Conservation (phyloP, 2,329 filamentous ascomycete species). For the Calonectria henricotiae region DNA sequence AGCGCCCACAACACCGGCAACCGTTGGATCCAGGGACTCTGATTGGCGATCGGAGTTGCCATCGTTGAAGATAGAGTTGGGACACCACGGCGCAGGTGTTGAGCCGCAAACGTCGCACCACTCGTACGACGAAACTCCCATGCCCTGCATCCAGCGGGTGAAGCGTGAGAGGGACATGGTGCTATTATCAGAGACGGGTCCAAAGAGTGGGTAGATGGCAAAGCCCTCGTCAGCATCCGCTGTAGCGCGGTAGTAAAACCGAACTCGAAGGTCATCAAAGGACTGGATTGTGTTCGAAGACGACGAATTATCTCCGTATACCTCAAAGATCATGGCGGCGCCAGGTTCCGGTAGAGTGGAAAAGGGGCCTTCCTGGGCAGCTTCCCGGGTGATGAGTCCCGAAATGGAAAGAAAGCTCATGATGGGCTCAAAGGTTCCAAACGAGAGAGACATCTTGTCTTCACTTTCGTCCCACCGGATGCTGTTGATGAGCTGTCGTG, state of each 20-base stretch:
- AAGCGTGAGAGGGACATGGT: slow-evolving; percentile 62
- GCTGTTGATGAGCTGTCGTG: slow-evolving; percentile 62
- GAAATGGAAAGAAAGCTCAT: slow-evolving; percentile 70
- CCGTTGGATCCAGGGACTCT: slow-evolving; percentile 54
- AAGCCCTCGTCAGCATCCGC: slow-evolving; percentile 59
- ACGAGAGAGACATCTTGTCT: slow-evolving; percentile 69
- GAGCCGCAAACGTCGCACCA: slow-evolving; percentile 66
- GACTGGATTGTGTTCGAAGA: slow-evolving; percentile 50
- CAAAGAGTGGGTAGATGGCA: slow-evolving; percentile 62
- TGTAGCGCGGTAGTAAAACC: slow-evolving; percentile 72
- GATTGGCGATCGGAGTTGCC: neutral
- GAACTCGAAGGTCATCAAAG: slow-evolving; percentile 64
- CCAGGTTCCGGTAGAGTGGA: slow-evolving; percentile 76
- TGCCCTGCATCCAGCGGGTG: slow-evolving; percentile 55
- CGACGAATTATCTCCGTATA: slow-evolving; percentile 58
- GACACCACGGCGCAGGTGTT: slow-evolving; percentile 60
- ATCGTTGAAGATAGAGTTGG: neutral
- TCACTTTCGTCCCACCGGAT: slow-evolving; percentile 59
- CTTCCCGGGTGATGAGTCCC: slow-evolving; percentile 65
- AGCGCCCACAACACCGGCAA: slow-evolving; percentile 67
- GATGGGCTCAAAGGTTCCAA: slow-evolving; percentile 71
- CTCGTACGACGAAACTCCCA: slow-evolving; percentile 55
- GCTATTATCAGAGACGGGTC: slow-evolving; percentile 53
- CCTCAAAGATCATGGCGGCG: slow-evolving; percentile 82
- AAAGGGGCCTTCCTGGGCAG: slow-evolving; percentile 64